A percentile compares a stretch with the other conserved stretches of the same genome.
These are phyloP conservation scores for Proliferodiscus dingleyae DNA, from an alignment of 2,329 filamentous ascomycete genomes.

Conservation along the genomic window DNA sequence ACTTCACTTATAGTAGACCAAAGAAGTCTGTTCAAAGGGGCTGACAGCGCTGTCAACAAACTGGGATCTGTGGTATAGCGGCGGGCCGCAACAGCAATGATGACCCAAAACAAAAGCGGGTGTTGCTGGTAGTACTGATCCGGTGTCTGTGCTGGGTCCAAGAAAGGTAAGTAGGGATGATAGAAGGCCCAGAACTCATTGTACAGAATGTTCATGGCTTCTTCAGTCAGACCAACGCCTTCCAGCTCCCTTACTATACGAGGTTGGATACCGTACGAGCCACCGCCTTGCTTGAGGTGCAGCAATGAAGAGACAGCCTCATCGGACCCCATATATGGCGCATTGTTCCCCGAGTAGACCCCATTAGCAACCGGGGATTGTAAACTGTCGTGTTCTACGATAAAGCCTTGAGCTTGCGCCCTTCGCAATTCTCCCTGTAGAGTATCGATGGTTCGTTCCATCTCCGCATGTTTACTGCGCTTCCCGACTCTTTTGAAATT, in stretches of 20 bases:
- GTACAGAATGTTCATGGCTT: constrained; percentile 61
- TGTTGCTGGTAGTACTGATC: constrained; percentile 75
- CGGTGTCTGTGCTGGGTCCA: constrained; percentile 61
- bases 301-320: constrained; percentile 63
- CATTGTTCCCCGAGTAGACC: constrained; percentile 53
- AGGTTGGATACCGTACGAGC: constrained; percentile 39
- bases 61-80: constrained; percentile 57
- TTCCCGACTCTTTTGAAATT: constrained; percentile 84
- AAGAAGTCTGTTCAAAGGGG: constrained; percentile 63
- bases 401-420: constrained; percentile 55
- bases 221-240: constrained; percentile 59
- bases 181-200: constrained; percentile 71
- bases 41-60: constrained; percentile 63
- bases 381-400: constrained; percentile 49
- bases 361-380: constrained; percentile 56
- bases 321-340: constrained; percentile 62
- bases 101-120: constrained; percentile 79
- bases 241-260: constrained; percentile 43
- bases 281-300: constrained; percentile 61
- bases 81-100: constrained; percentile 69
- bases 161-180: constrained; percentile 72
- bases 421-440: constrained; percentile 57
- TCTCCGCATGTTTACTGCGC: constrained; percentile 76
- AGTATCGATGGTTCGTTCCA: constrained; percentile 76
- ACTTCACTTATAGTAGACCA: constrained; percentile 76